Evolutionary conservation across 2,329 filamentous ascomycete species (phyloP), one percentile per base, ranked within the genome.

Genomic region (Hypoxylon sp.): DNA sequence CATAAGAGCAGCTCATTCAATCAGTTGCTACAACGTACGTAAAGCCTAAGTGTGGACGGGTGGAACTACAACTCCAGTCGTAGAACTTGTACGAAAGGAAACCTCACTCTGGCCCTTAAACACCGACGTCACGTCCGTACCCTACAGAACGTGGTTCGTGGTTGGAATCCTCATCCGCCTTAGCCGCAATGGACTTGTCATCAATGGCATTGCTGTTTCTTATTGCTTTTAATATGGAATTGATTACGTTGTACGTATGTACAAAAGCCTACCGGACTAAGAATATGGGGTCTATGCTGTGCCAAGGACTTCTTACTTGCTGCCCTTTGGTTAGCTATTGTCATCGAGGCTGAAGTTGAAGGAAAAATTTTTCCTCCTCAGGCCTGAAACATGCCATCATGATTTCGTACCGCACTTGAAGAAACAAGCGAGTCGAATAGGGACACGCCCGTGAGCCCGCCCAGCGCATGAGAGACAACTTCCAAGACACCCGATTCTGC

Each of bases 361-460:
- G 64, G 67, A 69, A 55, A 65, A 67, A 61, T 26, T 50, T 69
- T 61, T 68, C 53, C 33, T 57, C 59, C 48, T 45, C 44, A 54
- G 51, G 67, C 61, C 65, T 73, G 71, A 72, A 73, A 73, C 71
- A 72, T 69, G 54, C 46, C 55, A 69, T 71, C 69, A 64, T 64
- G 54, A 26, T 59, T 64, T 49, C 52, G 61, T 61, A 59, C 53
- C 42, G 53, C 60, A 58, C 62, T 40, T 30, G 38, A 16, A 55
- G 50, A 54, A 64, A 60, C 64, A 71, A 69, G 62, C 64, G 69
- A 70, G 54, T 22, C 40, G 52, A 67, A 68, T 72, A 69, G 36
- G 20, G 49, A 56, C 64, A 69, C 67, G 36, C 67, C 67, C 60
- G 53, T 20, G 18, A 53, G 56, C 62, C 62, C 50, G 50, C 57